Conservation (phyloP, 2,329 filamentous ascomycete genomes). For the Amesomyces nigricolor region DNA sequence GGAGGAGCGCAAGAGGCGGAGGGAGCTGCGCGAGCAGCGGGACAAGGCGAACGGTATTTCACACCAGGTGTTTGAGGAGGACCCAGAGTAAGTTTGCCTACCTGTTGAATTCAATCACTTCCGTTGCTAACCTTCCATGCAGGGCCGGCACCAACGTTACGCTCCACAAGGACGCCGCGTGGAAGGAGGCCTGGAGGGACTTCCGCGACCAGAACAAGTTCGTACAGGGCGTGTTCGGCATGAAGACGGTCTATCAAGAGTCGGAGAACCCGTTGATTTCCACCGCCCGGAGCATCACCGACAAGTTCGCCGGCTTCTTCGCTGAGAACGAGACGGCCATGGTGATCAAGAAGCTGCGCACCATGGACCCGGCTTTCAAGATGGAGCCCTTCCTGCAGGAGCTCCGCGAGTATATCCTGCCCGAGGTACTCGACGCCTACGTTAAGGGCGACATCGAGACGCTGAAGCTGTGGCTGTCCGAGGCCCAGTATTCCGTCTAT, state of each 20-base stretch:
- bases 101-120: neutral
- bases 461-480: conserved; percentile 90
- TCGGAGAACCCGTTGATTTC: conserved; percentile 94
- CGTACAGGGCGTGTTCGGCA: conserved; percentile 79
- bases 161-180: conserved; percentile 91
- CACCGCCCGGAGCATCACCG: conserved; percentile 89
- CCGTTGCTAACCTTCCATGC: conserved; percentile 13
- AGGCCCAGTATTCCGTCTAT: conserved; percentile 94
- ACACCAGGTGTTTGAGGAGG: conserved; percentile 65
- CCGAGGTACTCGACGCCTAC: conserved; percentile 94
- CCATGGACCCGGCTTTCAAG: conserved; percentile 93
- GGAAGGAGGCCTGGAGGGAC: conserved; percentile 97
- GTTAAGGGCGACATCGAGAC: conserved; percentile 92
- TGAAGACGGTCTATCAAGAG: conserved; percentile 86
- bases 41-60: conserved; percentile 44
- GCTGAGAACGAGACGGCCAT: conserved; percentile 96
- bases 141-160: conserved; percentile 94
- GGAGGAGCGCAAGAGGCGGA: conserved; percentile 77
- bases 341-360: conserved; percentile 96
- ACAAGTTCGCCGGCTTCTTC: conserved; percentile 90
- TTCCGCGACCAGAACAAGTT: conserved; percentile 87
- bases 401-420: conserved; percentile 94
- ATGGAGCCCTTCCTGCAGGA: conserved; percentile 92
- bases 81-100: conserved; percentile 67
- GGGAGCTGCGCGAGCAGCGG: conserved; percentile 67